A percentile compares a stretch with the other conserved stretches of the same genome.
Evolutionary conservation across 352 stramenopile species (phyloP).

Genomic region (Globisporangium paroecandrum): DNA sequence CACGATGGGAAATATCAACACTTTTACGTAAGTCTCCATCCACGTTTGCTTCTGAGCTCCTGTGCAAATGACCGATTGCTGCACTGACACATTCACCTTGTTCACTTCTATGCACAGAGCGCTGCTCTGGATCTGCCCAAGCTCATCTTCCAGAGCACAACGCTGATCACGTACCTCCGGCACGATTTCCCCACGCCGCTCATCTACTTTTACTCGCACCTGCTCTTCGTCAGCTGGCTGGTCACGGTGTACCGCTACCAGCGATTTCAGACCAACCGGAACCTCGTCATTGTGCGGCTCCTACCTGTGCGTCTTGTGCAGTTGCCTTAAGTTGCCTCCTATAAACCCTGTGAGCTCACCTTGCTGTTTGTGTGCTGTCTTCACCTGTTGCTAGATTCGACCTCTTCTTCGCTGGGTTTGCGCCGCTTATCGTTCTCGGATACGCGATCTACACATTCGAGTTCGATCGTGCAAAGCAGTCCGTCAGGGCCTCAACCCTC

Average conservation of each 20-base stretch:
- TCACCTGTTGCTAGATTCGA: constrained; percentile 12
- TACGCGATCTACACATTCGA: constrained; percentile 25
- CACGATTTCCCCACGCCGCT: constrained; percentile 28
- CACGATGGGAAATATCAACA: constrained; percentile 1
- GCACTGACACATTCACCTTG: not conserved
- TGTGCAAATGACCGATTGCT: not conserved
- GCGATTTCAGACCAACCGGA: constrained; percentile 11
- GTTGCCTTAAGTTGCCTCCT: not conserved
- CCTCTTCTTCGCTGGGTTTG: constrained; percentile 32
- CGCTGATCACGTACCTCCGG: constrained; percentile 23
- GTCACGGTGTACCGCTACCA: constrained; percentile 27
- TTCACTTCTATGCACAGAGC: constrained; percentile 2
- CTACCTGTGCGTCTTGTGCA: constrained; percentile 15
- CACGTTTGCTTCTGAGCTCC: not conserved
- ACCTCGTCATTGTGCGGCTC: constrained; percentile 17
- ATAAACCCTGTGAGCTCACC: not conserved
- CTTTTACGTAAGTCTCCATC: not conserved
- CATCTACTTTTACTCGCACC: constrained; percentile 23
- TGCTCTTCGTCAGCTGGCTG: constrained; percentile 24
- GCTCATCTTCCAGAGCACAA: constrained; percentile 23
- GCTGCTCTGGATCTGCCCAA: constrained; percentile 23
- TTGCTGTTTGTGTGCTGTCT: not conserved
- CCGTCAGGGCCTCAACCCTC: not conserved
- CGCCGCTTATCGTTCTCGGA: constrained; percentile 21
- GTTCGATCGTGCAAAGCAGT: constrained; percentile 19